Conservation (phyloP, 768 basidiomycete genomes). For the Boletus sp. region DNA sequence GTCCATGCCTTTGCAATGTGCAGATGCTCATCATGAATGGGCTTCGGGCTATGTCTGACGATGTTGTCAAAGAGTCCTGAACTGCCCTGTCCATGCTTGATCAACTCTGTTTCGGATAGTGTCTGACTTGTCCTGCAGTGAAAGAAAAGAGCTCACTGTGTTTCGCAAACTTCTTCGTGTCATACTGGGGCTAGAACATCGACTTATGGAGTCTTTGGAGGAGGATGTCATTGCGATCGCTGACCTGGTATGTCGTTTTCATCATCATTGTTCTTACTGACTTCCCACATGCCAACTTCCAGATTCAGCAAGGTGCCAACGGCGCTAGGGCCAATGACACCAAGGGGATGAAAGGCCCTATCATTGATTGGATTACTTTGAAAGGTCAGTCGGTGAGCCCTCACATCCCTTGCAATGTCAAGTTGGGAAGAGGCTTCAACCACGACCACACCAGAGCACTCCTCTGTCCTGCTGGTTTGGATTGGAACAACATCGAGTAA, state of each 20-base stretch:
- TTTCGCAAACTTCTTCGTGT: too few relatives aligned
- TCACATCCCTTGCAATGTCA: background rate
- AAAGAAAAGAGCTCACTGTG: too few relatives aligned
- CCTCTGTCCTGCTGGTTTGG: background rate
- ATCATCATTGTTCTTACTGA: background rate
- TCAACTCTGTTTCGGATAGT: too few relatives aligned
- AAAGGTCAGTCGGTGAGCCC: background rate
- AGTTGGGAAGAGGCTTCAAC: background rate
- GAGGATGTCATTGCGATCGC: background rate
- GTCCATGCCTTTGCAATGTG: too few relatives aligned
- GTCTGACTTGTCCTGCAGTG: too few relatives aligned
- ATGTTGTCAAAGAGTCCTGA: too few relatives aligned
- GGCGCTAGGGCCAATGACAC: background rate
- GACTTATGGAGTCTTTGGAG: background rate
- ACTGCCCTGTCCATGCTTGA: too few relatives aligned
- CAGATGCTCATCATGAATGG: too few relatives aligned
- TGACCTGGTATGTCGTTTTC: background rate
- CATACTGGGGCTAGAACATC: too few relatives aligned
- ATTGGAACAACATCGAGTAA: background rate
- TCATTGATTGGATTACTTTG: background rate
- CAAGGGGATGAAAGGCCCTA: background rate
- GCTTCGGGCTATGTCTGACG: too few relatives aligned
- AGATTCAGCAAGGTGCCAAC: background rate
- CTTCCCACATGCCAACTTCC: background rate
- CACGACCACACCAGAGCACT: background rate